These are phyloP conservation scores for Calycina marina DNA, from an alignment of 2,329 filamentous ascomycete species.

Conservation along the genomic window DNA sequence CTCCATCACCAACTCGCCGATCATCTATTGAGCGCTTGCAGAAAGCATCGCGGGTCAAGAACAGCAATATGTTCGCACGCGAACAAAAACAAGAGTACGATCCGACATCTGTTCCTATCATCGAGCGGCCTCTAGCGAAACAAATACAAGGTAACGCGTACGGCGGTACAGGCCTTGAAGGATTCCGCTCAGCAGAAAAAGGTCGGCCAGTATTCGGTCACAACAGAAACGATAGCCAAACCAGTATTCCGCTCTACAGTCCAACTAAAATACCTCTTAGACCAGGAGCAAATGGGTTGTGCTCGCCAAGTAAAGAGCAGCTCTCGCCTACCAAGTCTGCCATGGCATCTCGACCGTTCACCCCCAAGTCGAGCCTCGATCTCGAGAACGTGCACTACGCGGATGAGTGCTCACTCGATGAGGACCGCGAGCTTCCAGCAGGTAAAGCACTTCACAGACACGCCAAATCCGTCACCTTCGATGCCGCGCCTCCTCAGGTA, in stretches of 20 bases:
- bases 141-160: conserved; percentile 59
- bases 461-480: conserved; percentile 94
- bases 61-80: conserved; percentile 91
- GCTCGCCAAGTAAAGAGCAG: conserved; percentile 52
- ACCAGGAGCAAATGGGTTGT: conserved; percentile 13
- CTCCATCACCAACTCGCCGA: conserved; percentile 56
- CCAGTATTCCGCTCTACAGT: conserved; percentile 40
- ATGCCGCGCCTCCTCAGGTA: conserved; percentile 80
- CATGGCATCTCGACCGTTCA: conserved; percentile 53
- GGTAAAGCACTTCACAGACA: conserved; percentile 64
- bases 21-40: conserved; percentile 93
- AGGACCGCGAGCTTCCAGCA: conserved; percentile 41
- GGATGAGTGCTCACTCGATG: conserved; percentile 45
- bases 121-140: conserved; percentile 71
- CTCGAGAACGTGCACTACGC: conserved; percentile 55
- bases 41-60: conserved; percentile 88
- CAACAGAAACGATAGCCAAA: conserved; percentile 42
- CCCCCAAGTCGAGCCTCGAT: conserved; percentile 47
- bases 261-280: conserved; percentile 30
- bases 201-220: conserved; percentile 28
- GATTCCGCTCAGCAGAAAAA: conserved; percentile 35
- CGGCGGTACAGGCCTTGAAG: conserved; percentile 39
- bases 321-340: conserved; percentile 81
- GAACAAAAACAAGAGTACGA: conserved; percentile 91
- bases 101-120: conserved; percentile 57